Evolutionary conservation across 306 rosid species (phyloP), one percentile per base, ranked within the genome.

Genomic region (Gynostemma pentaphyllum): DNA sequence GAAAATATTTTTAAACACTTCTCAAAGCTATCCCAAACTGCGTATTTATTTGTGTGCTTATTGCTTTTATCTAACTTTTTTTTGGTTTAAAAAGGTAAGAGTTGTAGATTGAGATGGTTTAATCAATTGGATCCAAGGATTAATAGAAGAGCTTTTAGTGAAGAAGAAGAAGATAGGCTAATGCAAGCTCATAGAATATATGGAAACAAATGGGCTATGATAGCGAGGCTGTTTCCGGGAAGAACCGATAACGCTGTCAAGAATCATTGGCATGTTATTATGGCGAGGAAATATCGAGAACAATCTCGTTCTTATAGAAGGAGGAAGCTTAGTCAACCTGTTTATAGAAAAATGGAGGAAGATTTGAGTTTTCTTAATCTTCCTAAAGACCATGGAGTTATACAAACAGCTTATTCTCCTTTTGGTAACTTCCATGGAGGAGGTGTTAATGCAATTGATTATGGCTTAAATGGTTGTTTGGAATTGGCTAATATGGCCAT

Each of bases 201-300:
- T 71, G 99, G 99, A 2, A 94, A 94, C 84, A 92, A 92, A 82
- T 92, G 99, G 99, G 99, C 99, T 42, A 80, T 92, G 94, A 92
- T 92, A 40, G 99, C 99, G 0, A 86, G 99, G 68, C 87, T 94
- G 6, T 94, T 94, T 67, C 99, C 99, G 0, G 99, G 99, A 9
- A 82, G 99, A 73, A 94, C 99, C 9, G 99, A 94, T 69, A 94
- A 94, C 48, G 94, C 99, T 12, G 97, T 94, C 10, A 94, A 94
- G 85, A 94, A 94, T 61, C 99, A 94, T 52, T 94, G 99, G 99
- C 99, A 94, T 78, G 99, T 89, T 59, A 85, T 89, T 19, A 94
- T 94, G 99, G 99, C 97, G 0, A 88, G 99, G 62, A 94, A 88
- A 68, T 89, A 82, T 68, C 79, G 95, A 74, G 95, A 88, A 59